Evolutionary conservation across 257 asterid species (phyloP), one percentile per base, ranked within the genome.

Genomic region (Catharanthus roseus): DNA sequence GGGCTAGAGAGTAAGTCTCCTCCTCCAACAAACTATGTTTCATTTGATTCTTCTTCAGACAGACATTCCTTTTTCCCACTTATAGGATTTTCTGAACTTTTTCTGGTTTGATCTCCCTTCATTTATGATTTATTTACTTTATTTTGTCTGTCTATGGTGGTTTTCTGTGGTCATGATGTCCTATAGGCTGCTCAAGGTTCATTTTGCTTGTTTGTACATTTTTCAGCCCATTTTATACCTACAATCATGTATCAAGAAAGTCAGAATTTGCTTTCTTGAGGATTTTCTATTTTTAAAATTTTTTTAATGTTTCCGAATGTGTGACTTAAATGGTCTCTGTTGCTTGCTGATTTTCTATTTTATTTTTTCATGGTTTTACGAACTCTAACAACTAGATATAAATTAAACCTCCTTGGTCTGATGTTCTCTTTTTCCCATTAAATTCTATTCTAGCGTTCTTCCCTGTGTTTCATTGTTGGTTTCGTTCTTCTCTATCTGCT

Each of bases 1-100:
- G 77, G 84, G 99, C 99, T 70, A 90, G 85, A 85, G 91, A 86
- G 99, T 95, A 84, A 87, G 98, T 91, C 69, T 77, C 67, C 26
- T 61, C 41, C 44, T 23, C 33, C 1, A 23, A 26, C 34, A 47
- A 51, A 15, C 33, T 31, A 26, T 72, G 70, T 67, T 47, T 41
- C 21, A 4, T 28, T 68, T 68, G 41, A 53, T n/a, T 74, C 12
- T 9, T 57, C 8, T n/a, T 74, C 12, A 33, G 8, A 19, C 21
- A 60, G 65, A 60, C 26, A 18, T 60, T 31, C 24, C 41, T 1
- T 60, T 60, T 60, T 10, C 36, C 42, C 42, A 16, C 44, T 60
- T 45, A 12, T 61, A 29, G 66, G 57, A 29, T 71, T 33, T 19
- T 60, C 54, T 16, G 15, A 26, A 16, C 6, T 54, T 54, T 54